Conservation (phyloP, 345 rosid species). For the Limnanthes douglasii region DNA sequence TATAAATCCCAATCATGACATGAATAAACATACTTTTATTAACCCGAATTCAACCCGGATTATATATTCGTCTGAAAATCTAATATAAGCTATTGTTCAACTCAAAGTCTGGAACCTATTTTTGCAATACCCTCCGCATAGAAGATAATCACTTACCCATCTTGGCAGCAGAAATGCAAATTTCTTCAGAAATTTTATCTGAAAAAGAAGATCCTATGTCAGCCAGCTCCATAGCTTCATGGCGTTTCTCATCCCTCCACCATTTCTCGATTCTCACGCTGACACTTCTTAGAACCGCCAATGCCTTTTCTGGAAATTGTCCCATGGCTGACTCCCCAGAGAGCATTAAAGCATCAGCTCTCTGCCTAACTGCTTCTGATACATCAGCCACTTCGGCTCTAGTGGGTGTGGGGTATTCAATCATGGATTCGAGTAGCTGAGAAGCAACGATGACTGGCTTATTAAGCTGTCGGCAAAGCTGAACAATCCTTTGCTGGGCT, state of each 20-base stretch:
- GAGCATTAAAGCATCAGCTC: constrained; percentile 96
- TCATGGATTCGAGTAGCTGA: constrained; percentile 95
- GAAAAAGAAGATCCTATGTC: constrained; percentile 55
- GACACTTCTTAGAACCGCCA: constrained; percentile 82
- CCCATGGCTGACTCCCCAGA: constrained; percentile 99
- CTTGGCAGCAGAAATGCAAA: constrained; percentile 93
- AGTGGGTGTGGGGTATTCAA: constrained; percentile 98
- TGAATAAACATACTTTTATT: too few species aligned
- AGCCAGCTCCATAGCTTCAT: constrained; percentile 65
- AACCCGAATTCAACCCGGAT: neutral
- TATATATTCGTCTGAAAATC: neutral
- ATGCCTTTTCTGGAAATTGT: constrained; percentile 92
- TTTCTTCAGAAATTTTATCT: constrained; percentile 84
- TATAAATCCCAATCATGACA: too few species aligned
- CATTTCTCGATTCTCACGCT: constrained; percentile 91
- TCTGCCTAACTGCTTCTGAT: constrained; percentile 96
- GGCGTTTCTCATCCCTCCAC: constrained; percentile 96
- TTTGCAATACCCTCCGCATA: too few species aligned
- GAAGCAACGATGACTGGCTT: constrained; percentile 97
- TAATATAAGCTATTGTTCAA: too few species aligned
- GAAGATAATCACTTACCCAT: constrained; percentile 66
- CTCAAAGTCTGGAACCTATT: too few species aligned
- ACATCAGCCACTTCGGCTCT: constrained; percentile 99
- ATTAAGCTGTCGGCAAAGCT: constrained; percentile 77
- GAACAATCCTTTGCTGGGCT: constrained; percentile 78